phyloP scores from a whole-genome alignment of 345 rosid genomes.

The Nasturtium officinale region DNA sequence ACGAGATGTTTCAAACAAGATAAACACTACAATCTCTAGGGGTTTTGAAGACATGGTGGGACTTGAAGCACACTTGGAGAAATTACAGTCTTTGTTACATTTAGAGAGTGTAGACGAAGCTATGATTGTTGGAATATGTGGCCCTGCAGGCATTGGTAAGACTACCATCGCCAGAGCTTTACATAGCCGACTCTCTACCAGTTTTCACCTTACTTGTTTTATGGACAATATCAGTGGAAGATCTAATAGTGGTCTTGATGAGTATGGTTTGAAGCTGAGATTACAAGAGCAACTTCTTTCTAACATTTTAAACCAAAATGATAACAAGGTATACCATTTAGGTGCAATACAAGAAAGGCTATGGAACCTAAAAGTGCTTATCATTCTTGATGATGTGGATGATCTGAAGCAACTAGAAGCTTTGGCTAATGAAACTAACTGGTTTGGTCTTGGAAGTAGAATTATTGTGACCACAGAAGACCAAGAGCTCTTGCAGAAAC shows the following conservation, averaged over 20 bases:
- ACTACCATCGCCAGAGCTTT: slow-evolving; percentile 7
- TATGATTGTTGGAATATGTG: slow-evolving; percentile 3
- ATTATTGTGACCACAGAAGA: background rate
- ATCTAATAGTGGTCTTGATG: background rate
- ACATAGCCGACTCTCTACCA: background rate
- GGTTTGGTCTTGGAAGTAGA: slow-evolving; percentile 1
- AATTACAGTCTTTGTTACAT: slow-evolving; percentile 10
- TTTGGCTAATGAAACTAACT: background rate
- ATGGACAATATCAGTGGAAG: background rate
- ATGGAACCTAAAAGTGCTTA: background rate
- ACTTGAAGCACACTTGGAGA: background rate
- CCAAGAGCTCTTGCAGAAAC: background rate
- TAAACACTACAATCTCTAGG: background rate
- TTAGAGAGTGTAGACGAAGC: background rate
- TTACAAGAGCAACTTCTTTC: slow-evolving; percentile 20
- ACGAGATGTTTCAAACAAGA: background rate
- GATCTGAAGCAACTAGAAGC: background rate
- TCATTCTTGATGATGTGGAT: slow-evolving; percentile 3
- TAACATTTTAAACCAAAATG: background rate
- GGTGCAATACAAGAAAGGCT: background rate
- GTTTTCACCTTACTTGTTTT: slow-evolving; percentile 3
- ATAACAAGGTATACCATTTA: background rate
- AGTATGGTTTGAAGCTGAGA: background rate
- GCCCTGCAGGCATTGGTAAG: slow-evolving; percentile 17
- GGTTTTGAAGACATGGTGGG: slow-evolving; percentile 18